Conservation (phyloP, 495 filamentous ascomycete species). For the Echria macrotheca region DNA sequence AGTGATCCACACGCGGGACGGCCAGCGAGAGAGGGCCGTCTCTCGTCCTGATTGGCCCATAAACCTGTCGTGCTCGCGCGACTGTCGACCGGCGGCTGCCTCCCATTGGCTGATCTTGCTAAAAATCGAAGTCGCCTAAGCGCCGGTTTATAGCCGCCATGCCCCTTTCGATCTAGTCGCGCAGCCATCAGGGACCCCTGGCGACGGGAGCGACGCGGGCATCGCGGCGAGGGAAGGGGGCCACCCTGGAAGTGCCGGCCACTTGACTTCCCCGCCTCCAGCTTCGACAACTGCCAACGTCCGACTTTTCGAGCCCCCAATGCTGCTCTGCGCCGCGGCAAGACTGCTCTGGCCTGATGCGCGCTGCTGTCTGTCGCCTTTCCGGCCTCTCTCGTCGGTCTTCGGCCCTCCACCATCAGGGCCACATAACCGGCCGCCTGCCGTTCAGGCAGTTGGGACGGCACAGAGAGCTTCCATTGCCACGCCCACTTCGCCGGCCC, state of each 20-base stretch:
- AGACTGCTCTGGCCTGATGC: background rate
- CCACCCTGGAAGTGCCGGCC: conserved; percentile 9
- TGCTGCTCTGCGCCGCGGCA: background rate
- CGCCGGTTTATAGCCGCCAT: conserved; percentile 25
- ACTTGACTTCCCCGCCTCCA: background rate
- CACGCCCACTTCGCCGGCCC: background rate
- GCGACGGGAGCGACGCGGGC: conserved; percentile 8
- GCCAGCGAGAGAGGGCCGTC: conserved; percentile 9
- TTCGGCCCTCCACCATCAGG: conserved; percentile 4
- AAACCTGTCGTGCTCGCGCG: conserved; percentile 29
- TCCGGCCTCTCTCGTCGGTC: conserved; percentile 6
- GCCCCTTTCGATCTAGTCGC: conserved; percentile 13
- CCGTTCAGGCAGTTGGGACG: conserved; percentile 1
- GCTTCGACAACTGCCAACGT: background rate
- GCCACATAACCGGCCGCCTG: conserved; percentile 8
- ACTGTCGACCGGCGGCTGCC: conserved; percentile 6
- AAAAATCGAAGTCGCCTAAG: conserved; percentile 20
- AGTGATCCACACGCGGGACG: conserved; percentile 11
- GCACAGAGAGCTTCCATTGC: background rate
- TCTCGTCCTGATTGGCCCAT: conserved; percentile 23
- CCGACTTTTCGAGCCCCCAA: conserved; percentile 4
- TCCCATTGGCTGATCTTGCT: conserved; percentile 21
- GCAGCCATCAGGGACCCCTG: background rate
- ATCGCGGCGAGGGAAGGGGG: conserved; percentile 15
- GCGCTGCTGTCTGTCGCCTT: conserved; percentile 8